Percentiles rank a stretch among this genome's conserved stretches.
phyloP scores from a whole-genome alignment of 2,329 filamentous ascomycete species.

The Xenosphaeropsis pyriputrescens region DNA sequence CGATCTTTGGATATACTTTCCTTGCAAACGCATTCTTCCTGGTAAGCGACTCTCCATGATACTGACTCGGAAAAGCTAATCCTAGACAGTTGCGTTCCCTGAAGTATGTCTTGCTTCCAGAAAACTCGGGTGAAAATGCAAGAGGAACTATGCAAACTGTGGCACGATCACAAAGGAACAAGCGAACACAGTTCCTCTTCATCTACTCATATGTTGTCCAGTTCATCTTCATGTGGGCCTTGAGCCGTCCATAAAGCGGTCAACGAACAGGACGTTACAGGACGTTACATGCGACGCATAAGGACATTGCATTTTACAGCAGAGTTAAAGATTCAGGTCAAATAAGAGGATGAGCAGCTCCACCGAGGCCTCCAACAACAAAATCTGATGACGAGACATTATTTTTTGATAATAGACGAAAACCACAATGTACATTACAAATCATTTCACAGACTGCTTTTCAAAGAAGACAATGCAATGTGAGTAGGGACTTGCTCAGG shows the following conservation, averaged over 20 bases:
- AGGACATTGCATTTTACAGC: too few species aligned
- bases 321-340: too few species aligned
- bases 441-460: too few species aligned
- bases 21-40: constrained; percentile 90
- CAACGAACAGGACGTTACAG: background rate
- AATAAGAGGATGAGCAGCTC: too few species aligned
- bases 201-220: constrained; percentile 91
- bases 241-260: constrained; percentile 28
- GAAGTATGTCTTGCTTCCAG: constrained; percentile 88
- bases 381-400: too few species aligned
- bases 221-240: constrained; percentile 84
- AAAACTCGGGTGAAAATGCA: constrained; percentile 51
- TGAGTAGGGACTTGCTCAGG: too few species aligned
- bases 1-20: constrained; percentile 82
- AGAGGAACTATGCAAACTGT: constrained; percentile 50
- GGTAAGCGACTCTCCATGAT: constrained; percentile 33
- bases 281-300: too few species aligned
- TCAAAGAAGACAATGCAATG: too few species aligned
- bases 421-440: too few species aligned
- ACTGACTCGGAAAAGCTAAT: constrained; percentile 1
- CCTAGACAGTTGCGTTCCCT: constrained; percentile 66
- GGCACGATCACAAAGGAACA: constrained; percentile 71
- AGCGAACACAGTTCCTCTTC: constrained; percentile 84
- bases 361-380: too few species aligned
- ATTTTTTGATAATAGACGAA: too few species aligned